Evolutionary conservation across 129 eudicot species (phyloP).

Genomic region (Escallonia herrerae): DNA sequence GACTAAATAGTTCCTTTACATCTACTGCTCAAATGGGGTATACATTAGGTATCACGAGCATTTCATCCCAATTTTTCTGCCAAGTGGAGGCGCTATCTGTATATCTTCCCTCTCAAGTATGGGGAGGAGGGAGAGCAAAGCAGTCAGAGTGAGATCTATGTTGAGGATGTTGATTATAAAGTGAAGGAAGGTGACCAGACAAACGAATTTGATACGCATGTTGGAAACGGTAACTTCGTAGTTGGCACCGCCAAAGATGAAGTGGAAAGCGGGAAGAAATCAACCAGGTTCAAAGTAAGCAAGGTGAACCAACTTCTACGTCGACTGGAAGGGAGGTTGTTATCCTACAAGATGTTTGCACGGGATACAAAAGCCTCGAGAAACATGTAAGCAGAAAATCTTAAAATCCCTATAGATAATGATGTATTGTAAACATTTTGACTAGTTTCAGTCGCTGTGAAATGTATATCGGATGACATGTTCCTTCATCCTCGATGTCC

Average conservation of each 20-base stretch:
- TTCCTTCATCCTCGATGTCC: too few species aligned
- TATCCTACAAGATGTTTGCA: conserved; percentile 92
- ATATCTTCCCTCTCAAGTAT: conserved; percentile 66
- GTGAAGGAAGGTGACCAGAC: conserved; percentile 12
- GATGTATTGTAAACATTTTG: too few species aligned
- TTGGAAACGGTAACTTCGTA: conserved; percentile 16
- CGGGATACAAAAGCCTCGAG: conserved; percentile 96
- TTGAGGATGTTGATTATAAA: conserved; percentile 5
- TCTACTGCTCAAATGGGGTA: neutral
- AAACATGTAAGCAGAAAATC: conserved; percentile 48
- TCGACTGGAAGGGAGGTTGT: conserved; percentile 76
- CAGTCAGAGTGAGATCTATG: conserved; percentile 13
- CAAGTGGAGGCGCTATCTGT: conserved; percentile 89
- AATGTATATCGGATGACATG: too few species aligned
- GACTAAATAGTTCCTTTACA: too few species aligned
- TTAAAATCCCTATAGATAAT: too few species aligned
- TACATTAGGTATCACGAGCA: conserved; percentile 67
- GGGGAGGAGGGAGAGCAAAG: conserved; percentile 26
- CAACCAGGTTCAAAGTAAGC: conserved; percentile 45
- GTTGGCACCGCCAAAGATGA: conserved; percentile 22
- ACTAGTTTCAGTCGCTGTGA: too few species aligned
- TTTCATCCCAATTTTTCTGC: conserved; percentile 98
- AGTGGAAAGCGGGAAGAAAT: conserved; percentile 37
- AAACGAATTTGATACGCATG: conserved; percentile 7
- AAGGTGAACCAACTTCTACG: conserved; percentile 63